Conservation (phyloP, 2,329 filamentous ascomycete species). For the Ascocoryne sarcoides region DNA sequence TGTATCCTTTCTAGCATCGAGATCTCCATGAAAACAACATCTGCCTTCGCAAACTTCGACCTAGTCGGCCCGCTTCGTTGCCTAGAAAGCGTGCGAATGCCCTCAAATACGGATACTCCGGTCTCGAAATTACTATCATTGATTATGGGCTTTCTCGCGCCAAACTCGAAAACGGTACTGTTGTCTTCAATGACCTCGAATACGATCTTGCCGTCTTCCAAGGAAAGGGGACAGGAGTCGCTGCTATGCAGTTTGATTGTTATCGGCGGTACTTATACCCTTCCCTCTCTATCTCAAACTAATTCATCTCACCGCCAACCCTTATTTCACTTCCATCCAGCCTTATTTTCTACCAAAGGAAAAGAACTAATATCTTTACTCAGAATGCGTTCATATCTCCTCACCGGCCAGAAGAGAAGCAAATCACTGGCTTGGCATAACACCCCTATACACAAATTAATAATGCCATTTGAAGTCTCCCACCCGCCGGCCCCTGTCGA, state of each 20-base stretch:
- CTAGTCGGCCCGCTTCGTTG: too few relatives aligned
- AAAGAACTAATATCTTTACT: too few relatives aligned
- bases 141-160: constrained; percentile 58
- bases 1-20: constrained; percentile 40
- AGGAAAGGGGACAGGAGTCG: constrained; percentile 35
- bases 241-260: constrained; percentile 44
- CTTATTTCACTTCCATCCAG: too few relatives aligned
- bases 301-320: too few relatives aligned
- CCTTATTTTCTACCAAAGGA: too few relatives aligned
- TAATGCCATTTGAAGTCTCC: too few relatives aligned
- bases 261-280: constrained; percentile 53
- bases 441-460: too few relatives aligned
- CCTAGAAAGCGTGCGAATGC: constrained; percentile 7
- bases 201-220: constrained; percentile 51
- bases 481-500: constrained; percentile 1
- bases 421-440: constrained; percentile 11
- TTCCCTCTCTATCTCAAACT: constrained; percentile 43
- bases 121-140: constrained; percentile 54
- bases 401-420: constrained; percentile 10
- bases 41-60: constrained; percentile 36
- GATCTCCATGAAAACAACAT: constrained; percentile 59
- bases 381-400: constrained; percentile 28
- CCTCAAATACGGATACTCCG: constrained; percentile 47
- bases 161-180: constrained; percentile 32
- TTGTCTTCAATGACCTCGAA: constrained; percentile 50